phyloP scores from a whole-genome alignment of 2,329 filamentous ascomycete genomes.

The Zymoseptoria brevis region DNA sequence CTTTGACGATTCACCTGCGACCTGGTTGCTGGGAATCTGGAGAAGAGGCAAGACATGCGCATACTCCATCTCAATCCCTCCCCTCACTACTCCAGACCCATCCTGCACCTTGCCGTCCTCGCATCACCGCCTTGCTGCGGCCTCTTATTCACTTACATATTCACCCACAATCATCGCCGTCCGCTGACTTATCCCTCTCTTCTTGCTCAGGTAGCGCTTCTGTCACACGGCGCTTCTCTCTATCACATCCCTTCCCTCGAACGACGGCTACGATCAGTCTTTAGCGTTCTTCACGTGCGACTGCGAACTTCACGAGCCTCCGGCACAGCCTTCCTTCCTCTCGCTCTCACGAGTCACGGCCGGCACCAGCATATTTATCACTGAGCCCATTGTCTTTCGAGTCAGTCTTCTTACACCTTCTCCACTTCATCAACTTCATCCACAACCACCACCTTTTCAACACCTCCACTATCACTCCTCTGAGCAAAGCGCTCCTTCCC shows the following conservation, averaged over 20 bases:
- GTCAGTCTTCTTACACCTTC: conserved; percentile 14
- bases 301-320: conserved; percentile 8
- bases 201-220: not conserved
- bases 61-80: not conserved
- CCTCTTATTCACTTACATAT: not conserved
- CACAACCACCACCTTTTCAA: not conserved
- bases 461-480: not conserved
- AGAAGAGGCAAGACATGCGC: not conserved
- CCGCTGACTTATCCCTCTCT: not conserved
- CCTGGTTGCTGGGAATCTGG: not conserved
- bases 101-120: not conserved
- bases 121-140: not conserved
- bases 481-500: not conserved
- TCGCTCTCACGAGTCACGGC: conserved; percentile 23
- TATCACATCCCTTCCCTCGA: conserved; percentile 1
- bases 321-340: conserved; percentile 17
- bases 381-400: conserved; percentile 11
- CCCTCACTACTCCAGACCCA: not conserved
- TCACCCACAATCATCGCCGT: not conserved
- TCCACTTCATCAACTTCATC: not conserved
- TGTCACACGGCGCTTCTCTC: not conserved
- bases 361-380: conserved; percentile 26
- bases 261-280: not conserved
- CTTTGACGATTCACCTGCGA: not conserved
- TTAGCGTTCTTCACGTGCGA: conserved; percentile 4